Evolutionary conservation across 257 asterid genomes (phyloP).

Genomic region (Rehmannia glutinosa): DNA sequence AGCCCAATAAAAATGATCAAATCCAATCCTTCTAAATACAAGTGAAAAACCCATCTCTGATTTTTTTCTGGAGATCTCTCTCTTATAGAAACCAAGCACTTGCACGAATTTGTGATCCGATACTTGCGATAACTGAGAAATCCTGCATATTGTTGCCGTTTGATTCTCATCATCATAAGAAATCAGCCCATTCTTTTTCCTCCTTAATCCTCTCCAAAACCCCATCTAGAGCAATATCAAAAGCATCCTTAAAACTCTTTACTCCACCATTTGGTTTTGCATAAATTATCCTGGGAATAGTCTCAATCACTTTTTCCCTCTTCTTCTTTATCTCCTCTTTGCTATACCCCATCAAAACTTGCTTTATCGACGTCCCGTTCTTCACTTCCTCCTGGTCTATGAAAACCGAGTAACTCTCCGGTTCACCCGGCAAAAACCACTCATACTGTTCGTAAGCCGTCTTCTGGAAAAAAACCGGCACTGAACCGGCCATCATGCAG

Average conservation of each 20-base stretch:
- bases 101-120: too few species aligned
- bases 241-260: conserved; percentile 63
- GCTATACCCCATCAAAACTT: conserved; percentile 44
- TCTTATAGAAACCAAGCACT: too few species aligned
- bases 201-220: conserved; percentile 71
- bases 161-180: conserved; percentile 24
- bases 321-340: conserved; percentile 52
- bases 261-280: conserved; percentile 48
- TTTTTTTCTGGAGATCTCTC: too few species aligned
- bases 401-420: conserved; percentile 73
- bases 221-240: conserved; percentile 84
- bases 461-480: conserved; percentile 76
- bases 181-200: conserved; percentile 70
- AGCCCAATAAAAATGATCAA: too few species aligned
- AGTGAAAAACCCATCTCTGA: too few species aligned
- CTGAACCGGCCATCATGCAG: conserved; percentile 78
- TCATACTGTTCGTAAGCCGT: conserved; percentile 72
- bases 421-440: conserved; percentile 81
- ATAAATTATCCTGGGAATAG: conserved; percentile 65
- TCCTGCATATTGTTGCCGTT: too few species aligned
- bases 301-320: conserved; percentile 75
- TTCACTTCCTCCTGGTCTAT: conserved; percentile 57
- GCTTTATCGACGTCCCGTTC: conserved; percentile 55
- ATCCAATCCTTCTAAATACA: too few species aligned
- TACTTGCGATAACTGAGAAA: too few species aligned